Base-by-base conservation (phyloP, 805 yeast species). In the Yamadazyma takamatsuzukensis region DNA sequence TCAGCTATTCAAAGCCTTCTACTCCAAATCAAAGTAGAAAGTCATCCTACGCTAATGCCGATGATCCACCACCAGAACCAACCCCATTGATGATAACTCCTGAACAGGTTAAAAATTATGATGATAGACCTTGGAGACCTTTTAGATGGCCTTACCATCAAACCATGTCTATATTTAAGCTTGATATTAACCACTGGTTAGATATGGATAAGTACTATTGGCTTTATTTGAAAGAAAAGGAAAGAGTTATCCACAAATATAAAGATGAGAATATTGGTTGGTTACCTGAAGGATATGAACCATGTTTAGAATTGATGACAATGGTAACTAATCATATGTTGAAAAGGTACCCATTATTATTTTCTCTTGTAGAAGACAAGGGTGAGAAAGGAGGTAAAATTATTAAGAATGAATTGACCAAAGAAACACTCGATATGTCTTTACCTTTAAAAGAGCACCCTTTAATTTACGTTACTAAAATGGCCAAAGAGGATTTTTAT, bases 61-160 rank as follows among this genome's bases (percentile, higher is more conserved):
- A 29, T 10, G 29, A 13, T 13, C 12, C 33, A 8, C 39, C 42
- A 15, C 43, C 45, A 16, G 41, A 42, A 24, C 46, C 46, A 14
- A 69, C 78, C 0, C 83, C 86, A 0, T 56, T 80, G 18, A 63
- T 62, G 58, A 71, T 81, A 32, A 79, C 83, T 0, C 83, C 84
- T 2, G 86, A 81, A 30, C 76, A 78, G 44, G 83, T 80, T 8
- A 61, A 63, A 41, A 70, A 68, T 15, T 78, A 79, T 48, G 85
- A 81, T 45, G 88, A 79, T 46, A 65, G 88, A 51, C 87, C 88
- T 9, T 81, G 88, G 88, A 66, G 88, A 57, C 87, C 87, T 6
- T 81, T 81, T 59, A 64, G 88, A 48, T 78, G 83, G 80, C 88
- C 88, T 18, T 81, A 81, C 49, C 86, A 80, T 54, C 88, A 81